These are phyloP conservation scores for Blastobotrys mokoenaii DNA, from an alignment of 805 yeast genomes.

Conservation along the genomic window DNA sequence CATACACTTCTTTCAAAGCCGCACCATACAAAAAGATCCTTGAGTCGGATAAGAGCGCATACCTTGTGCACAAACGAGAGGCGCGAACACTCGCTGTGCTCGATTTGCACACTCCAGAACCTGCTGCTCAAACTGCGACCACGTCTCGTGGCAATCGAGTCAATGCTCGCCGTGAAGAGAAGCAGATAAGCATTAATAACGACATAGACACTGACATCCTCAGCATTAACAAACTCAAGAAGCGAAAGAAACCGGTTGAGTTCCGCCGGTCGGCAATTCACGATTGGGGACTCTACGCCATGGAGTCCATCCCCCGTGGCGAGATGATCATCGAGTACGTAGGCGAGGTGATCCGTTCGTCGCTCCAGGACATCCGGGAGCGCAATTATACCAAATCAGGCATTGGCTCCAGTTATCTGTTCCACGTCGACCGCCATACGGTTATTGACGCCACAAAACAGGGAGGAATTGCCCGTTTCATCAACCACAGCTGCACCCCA, in stretches of 20 bases:
- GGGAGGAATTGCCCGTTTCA: slow-evolving; percentile 95
- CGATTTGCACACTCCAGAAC: background rate
- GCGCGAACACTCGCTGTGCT: slow-evolving; percentile 35
- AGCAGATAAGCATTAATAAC: slow-evolving; percentile 43
- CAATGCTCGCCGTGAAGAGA: slow-evolving; percentile 75
- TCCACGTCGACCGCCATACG: slow-evolving; percentile 86
- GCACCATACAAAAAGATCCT: slow-evolving; percentile 67
- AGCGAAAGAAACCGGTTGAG: slow-evolving; percentile 88
- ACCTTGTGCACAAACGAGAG: slow-evolving; percentile 68
- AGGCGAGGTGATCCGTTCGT: slow-evolving; percentile 89
- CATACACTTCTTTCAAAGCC: slow-evolving; percentile 32
- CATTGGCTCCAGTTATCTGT: slow-evolving; percentile 88
- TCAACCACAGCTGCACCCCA: slow-evolving; percentile 95
- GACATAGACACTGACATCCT: slow-evolving; percentile 59
- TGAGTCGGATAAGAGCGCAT: slow-evolving; percentile 63
- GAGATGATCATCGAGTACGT: slow-evolving; percentile 98
- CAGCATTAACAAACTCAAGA: slow-evolving; percentile 77
- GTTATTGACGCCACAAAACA: slow-evolving; percentile 96
- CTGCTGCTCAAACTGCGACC: slow-evolving; percentile 18
- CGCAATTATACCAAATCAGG: slow-evolving; percentile 79
- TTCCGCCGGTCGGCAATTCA: slow-evolving; percentile 96
- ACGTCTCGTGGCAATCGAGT: slow-evolving; percentile 84
- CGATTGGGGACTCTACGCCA: slow-evolving; percentile 95
- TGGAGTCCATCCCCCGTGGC: slow-evolving; percentile 89
- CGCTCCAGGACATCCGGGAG: slow-evolving; percentile 89